phyloP scores from a whole-genome alignment of 352 stramenopile species.

The Phytophthora pluvialis region DNA sequence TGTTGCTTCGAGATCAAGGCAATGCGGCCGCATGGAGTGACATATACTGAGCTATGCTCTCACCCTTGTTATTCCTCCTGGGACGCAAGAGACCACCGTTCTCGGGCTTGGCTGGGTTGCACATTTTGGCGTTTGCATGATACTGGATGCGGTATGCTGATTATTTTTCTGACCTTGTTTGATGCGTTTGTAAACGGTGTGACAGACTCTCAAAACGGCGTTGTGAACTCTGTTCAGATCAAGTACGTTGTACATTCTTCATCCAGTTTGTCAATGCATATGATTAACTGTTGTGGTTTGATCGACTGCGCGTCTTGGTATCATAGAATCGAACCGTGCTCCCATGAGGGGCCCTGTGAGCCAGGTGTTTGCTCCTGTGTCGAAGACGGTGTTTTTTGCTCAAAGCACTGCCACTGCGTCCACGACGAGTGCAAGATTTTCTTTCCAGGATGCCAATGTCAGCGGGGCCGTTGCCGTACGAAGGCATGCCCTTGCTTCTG shows the following conservation, averaged over 20 bases:
- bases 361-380: slow-evolving; percentile 89
- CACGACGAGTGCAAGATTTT: slow-evolving; percentile 88
- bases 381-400: slow-evolving; percentile 89
- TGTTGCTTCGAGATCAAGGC: slow-evolving; percentile 39
- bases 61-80: slow-evolving; percentile 39
- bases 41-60: slow-evolving; percentile 43
- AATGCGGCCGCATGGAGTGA: slow-evolving; percentile 59
- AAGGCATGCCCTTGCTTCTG: slow-evolving; percentile 92
- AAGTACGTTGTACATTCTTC: slow-evolving; percentile 39
- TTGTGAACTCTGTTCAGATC: slow-evolving; percentile 55
- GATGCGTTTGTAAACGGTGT: slow-evolving; percentile 2
- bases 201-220: slow-evolving; percentile 49
- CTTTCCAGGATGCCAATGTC: slow-evolving; percentile 89
- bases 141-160: neutral
- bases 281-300: slow-evolving; percentile 1
- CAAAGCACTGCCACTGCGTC: slow-evolving; percentile 90
- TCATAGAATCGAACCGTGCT: slow-evolving; percentile 82
- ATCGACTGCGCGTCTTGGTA: neutral
- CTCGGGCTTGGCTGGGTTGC: slow-evolving; percentile 32
- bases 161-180: slow-evolving; percentile 13
- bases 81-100: slow-evolving; percentile 28
- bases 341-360: slow-evolving; percentile 87
- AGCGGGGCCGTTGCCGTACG: slow-evolving; percentile 77
- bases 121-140: slow-evolving; percentile 24
- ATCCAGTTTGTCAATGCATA: neutral